Conservation (phyloP, 495 filamentous ascomycete species). For the Podospora sp. region DNA sequence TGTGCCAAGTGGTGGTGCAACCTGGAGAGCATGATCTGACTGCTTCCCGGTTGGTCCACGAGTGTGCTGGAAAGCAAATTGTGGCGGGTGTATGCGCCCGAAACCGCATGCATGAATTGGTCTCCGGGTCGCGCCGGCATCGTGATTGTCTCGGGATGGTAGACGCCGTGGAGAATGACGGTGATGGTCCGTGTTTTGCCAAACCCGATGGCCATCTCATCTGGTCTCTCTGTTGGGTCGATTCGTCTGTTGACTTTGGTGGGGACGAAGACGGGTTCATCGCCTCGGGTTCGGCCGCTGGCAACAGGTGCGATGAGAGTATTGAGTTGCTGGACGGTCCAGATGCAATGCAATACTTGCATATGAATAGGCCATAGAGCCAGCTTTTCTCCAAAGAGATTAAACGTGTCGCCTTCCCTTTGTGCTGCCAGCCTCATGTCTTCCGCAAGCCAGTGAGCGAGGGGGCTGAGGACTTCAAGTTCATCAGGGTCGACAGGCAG, state of each 20-base stretch:
- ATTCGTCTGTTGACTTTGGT: too few species aligned
- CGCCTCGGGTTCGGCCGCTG: background rate
- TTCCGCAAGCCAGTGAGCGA: constrained; percentile 1
- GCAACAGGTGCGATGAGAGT: background rate
- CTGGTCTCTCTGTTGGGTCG: too few species aligned
- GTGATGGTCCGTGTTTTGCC: background rate
- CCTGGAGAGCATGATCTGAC: too few species aligned
- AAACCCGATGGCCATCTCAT: too few species aligned
- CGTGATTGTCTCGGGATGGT: constrained; percentile 8
- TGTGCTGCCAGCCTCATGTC: background rate
- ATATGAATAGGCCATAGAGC: background rate
- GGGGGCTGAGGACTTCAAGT: background rate
- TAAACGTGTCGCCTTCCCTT: background rate
- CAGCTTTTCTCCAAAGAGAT: background rate
- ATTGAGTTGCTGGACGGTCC: background rate
- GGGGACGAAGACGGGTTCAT: background rate
- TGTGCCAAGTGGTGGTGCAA: too few species aligned
- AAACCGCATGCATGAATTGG: background rate
- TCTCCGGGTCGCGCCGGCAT: constrained; percentile 5
- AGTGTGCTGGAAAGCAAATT: background rate
- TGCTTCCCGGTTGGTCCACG: background rate
- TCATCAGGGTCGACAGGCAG: constrained; percentile 1
- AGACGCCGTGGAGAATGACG: constrained; percentile 4
- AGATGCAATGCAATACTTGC: constrained; percentile 1
- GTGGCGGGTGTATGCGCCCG: background rate